Percentiles rank a stretch among this genome's conserved stretches.
Evolutionary conservation across 2,329 filamentous ascomycete genomes (phyloP).

Genomic region (Stenocarpella maydis): DNA sequence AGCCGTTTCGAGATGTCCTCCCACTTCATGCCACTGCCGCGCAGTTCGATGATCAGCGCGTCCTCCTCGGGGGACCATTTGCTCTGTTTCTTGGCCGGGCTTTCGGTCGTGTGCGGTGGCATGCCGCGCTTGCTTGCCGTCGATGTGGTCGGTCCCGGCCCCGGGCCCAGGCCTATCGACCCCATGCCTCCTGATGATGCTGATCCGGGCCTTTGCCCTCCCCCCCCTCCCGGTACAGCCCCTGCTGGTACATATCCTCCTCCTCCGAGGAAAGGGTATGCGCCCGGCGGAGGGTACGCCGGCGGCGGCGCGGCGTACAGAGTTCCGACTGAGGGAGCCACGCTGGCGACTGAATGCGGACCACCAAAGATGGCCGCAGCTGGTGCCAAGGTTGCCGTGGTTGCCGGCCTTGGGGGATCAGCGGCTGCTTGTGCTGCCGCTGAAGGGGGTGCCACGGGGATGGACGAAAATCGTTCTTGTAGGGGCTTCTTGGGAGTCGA

Average conservation of each 20-base stretch:
- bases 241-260: conserved; percentile 32
- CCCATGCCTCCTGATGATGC: conserved; percentile 35
- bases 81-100: conserved; percentile 90
- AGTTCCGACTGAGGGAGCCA: conserved; percentile 31
- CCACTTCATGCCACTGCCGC: conserved; percentile 96
- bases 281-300: conserved; percentile 27
- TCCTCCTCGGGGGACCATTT: conserved; percentile 97
- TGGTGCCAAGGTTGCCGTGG: conserved; percentile 31
- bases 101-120: conserved; percentile 64
- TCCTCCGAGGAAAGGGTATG: conserved; percentile 33
- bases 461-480: conserved; percentile 46
- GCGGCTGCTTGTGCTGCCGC: conserved; percentile 39
- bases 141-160: conserved; percentile 29
- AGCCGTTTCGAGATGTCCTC: conserved; percentile 94
- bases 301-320: conserved; percentile 35
- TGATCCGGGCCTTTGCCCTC: conserved; percentile 38
- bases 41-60: conserved; percentile 89
- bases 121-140: conserved; percentile 56
- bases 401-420: conserved; percentile 27
- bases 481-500: conserved; percentile 50
- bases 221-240: conserved; percentile 35
- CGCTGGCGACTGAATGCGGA: conserved; percentile 30
- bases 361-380: conserved; percentile 32
- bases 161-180: conserved; percentile 26
- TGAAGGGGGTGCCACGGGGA: conserved; percentile 40